phyloP scores from a whole-genome alignment of 257 asterid species.

The Gardenia jasminoides region DNA sequence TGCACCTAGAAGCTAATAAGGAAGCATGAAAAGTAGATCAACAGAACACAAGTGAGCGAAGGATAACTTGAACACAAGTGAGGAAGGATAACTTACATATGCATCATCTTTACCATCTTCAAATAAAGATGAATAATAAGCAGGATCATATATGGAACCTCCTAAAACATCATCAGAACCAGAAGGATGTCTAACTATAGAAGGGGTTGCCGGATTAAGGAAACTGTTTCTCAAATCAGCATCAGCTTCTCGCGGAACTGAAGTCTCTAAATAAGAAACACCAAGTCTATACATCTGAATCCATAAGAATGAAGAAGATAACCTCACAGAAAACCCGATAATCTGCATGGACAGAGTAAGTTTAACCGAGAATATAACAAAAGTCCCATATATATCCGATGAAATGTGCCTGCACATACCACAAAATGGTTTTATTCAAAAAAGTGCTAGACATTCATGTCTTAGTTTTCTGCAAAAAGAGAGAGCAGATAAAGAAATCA shows the following conservation, averaged over 20 bases:
- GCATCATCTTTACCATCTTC: slow-evolving; percentile 62
- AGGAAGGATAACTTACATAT: slow-evolving; percentile 25
- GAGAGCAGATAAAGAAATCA: neutral
- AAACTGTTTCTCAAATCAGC: slow-evolving; percentile 76
- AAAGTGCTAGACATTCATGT: neutral
- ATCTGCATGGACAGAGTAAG: slow-evolving; percentile 86
- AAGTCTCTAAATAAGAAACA: slow-evolving; percentile 57
- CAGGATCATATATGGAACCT: slow-evolving; percentile 78
- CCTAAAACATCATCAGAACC: slow-evolving; percentile 67
- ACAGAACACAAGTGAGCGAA: neutral
- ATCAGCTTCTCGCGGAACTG: slow-evolving; percentile 64
- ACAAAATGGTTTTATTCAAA: neutral
- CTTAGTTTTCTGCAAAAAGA: neutral
- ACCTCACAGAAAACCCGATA: slow-evolving; percentile 70
- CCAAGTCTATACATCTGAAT: slow-evolving; percentile 96
- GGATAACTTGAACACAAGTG: slow-evolving; percentile 16
- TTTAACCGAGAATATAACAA: slow-evolving; percentile 71
- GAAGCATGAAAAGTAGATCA: neutral
- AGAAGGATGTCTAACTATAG: slow-evolving; percentile 52
- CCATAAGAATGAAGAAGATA: slow-evolving; percentile 83
- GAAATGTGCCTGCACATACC: slow-evolving; percentile 64
- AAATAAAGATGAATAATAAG: slow-evolving; percentile 74
- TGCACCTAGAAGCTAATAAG: neutral
- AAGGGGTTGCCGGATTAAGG: slow-evolving; percentile 78
- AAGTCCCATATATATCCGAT: slow-evolving; percentile 57